Conservation (phyloP, 1,284 basidiomycete species). For the Phlebopus sp. region DNA sequence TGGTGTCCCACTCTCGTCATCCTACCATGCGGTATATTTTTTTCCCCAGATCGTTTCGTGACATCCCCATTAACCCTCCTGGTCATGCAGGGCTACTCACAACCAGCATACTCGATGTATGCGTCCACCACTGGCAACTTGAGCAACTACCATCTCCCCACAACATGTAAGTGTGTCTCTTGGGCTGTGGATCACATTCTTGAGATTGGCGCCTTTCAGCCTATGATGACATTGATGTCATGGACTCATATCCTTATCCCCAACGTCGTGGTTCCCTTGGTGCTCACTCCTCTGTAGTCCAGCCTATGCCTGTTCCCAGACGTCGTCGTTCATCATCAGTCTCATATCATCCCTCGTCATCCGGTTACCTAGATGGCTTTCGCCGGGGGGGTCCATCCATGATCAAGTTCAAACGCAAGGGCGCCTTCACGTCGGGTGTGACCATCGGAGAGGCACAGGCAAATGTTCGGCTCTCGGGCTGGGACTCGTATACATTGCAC, state of each 20-base stretch:
- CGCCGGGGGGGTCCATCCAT: conserved; percentile 45
- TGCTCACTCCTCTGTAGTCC: conserved; percentile 22
- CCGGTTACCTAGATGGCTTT: conserved; percentile 38
- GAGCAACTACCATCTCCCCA: conserved; percentile 14
- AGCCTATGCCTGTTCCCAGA: conserved; percentile 20
- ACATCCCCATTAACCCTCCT: conserved; percentile 7
- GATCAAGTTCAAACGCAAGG: conserved; percentile 74
- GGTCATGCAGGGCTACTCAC: conserved; percentile 21
- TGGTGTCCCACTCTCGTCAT: conserved; percentile 13
- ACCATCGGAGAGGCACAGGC: conserved; percentile 68
- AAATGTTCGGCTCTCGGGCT: conserved; percentile 55
- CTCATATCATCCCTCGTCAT: conserved; percentile 43
- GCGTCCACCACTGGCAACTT: conserved; percentile 13
- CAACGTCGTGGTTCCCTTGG: conserved; percentile 19
- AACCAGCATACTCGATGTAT: conserved; percentile 29
- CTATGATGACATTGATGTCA: conserved; percentile 26
- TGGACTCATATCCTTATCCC: conserved; percentile 22
- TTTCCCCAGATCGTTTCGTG: background rate
- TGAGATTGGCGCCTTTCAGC: conserved; percentile 15
- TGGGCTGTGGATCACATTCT: conserved; percentile 1
- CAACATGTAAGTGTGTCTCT: conserved; percentile 16
- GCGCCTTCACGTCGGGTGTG: conserved; percentile 61
- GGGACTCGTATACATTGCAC: conserved; percentile 56
- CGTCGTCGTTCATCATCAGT: conserved; percentile 56
- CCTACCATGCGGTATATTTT: conserved; percentile 24